Percentiles rank a stretch among this genome's conserved stretches.
Conservation (phyloP, 1,284 basidiomycete species). For the Cutaneotrichosporon daszewskae region DNA sequence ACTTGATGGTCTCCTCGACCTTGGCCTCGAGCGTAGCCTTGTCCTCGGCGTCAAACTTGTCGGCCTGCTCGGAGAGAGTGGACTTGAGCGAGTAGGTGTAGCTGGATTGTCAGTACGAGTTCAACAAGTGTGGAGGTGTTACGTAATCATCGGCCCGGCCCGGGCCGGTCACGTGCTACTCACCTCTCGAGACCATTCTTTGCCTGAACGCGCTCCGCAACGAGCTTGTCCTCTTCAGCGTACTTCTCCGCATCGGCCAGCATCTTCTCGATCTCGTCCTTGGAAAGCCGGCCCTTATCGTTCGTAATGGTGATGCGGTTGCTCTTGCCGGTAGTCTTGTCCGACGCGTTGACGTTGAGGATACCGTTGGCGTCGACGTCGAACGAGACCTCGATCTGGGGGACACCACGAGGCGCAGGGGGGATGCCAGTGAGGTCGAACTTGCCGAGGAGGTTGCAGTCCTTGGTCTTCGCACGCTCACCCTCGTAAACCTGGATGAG, state of each 20-base stretch:
- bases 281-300: constrained; percentile 95
- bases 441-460: constrained; percentile 98
- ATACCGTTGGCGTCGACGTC: constrained; percentile 99
- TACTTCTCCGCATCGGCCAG: constrained; percentile 81
- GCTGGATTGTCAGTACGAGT: too few species aligned
- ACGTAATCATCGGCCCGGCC: too few species aligned
- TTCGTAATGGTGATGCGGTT: constrained; percentile 91
- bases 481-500: constrained; percentile 99
- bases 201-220: constrained; percentile 63
- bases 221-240: constrained; percentile 50
- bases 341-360: constrained; percentile 82
- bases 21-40: constrained; percentile 78
- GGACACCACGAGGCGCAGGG: constrained; percentile 95
- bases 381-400: constrained; percentile 97
- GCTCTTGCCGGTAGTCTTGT: constrained; percentile 88
- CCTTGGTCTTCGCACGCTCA: constrained; percentile 98
- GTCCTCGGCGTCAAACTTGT: constrained; percentile 84
- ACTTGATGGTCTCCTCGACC: constrained; percentile 78
- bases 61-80: constrained; percentile 72
- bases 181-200: constrained; percentile 55
- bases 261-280: constrained; percentile 99
- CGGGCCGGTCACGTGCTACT: too few species aligned
- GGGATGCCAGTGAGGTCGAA: constrained; percentile 98
- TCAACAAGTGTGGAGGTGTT: too few species aligned
- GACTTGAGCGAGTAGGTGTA: constrained; percentile 96